These are phyloP conservation scores for Apiotrichum siamense DNA, from an alignment of 1,284 basidiomycete genomes.

Conservation along the genomic window DNA sequence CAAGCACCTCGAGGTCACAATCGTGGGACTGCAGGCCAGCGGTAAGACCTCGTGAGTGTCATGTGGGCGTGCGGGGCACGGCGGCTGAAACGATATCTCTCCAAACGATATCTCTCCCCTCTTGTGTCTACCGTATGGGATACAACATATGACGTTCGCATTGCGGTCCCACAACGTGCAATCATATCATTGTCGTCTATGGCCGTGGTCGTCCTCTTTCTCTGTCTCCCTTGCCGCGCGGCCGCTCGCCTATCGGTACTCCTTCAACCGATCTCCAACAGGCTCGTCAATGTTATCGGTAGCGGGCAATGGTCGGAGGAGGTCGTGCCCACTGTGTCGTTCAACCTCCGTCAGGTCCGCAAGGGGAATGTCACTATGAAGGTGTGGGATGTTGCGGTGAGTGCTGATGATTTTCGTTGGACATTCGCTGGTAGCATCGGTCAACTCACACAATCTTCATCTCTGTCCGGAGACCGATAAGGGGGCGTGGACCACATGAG, in stretches of 20 bases:
- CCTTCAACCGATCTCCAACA: slow-evolving; percentile 7
- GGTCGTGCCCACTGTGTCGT: slow-evolving; percentile 88
- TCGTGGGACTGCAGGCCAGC: slow-evolving; percentile 89
- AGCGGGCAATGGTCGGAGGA: slow-evolving; percentile 91
- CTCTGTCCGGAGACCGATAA: not conserved
- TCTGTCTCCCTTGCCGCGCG: no score
- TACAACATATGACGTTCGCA: no score
- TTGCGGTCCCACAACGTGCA: no score
- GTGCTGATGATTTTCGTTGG: slow-evolving; percentile 6
- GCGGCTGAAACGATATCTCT: no score
- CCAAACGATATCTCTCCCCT: no score
- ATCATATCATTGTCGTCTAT: no score
- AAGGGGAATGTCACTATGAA: slow-evolving; percentile 87
- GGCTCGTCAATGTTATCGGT: slow-evolving; percentile 76
- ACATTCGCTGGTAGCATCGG: not conserved
- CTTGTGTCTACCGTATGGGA: no score
- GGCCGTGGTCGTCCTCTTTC: no score
- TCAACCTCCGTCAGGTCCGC: slow-evolving; percentile 63
- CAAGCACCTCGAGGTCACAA: slow-evolving; percentile 83
- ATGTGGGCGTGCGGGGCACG: no score
- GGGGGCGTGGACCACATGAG: not conserved
- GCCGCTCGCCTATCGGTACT: no score
- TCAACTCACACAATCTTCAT: not conserved
- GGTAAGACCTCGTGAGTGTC: slow-evolving; percentile 73
- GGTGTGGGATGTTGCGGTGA: slow-evolving; percentile 84